A percentile compares a stretch with the other conserved stretches of the same genome.
Conservation (phyloP, 345 rosid genomes). For the Diplotaxis tenuifolia region DNA sequence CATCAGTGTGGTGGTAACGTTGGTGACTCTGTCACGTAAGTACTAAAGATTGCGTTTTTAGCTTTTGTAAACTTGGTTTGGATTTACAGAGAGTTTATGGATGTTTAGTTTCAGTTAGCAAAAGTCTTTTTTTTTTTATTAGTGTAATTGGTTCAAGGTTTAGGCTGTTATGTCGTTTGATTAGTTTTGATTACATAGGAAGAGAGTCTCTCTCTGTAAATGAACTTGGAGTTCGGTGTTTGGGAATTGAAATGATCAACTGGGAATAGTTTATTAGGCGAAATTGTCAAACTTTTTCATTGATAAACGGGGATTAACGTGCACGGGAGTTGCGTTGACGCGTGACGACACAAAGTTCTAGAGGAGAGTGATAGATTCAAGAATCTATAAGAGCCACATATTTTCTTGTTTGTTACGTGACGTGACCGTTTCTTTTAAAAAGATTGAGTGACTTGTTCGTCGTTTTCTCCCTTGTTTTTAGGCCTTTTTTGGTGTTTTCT, state of each 20-base stretch:
- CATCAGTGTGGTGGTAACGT: constrained; percentile 99
- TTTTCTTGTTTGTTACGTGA: constrained; percentile 14
- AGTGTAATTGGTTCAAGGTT: too few species aligned
- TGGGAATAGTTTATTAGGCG: neutral
- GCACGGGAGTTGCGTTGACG: constrained; percentile 20
- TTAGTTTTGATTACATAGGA: neutral
- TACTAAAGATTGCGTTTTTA: constrained; percentile 4
- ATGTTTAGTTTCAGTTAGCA: constrained; percentile 10
- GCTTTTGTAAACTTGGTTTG: neutral
- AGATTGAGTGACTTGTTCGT: constrained; percentile 13
- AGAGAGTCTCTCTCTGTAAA: too few species aligned
- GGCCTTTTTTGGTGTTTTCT: neutral
- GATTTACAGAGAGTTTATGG: neutral
- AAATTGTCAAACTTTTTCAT: neutral
- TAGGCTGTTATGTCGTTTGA: too few species aligned
- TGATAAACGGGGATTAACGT: constrained; percentile 28
- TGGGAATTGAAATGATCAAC: neutral
- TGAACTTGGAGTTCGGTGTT: neutral
- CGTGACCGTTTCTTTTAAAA: constrained; percentile 22
- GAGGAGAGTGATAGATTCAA: constrained; percentile 30
- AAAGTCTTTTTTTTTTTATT: neutral
- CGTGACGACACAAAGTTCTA: constrained; percentile 25
- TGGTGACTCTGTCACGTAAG: constrained; percentile 90
- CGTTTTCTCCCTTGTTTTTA: constrained; percentile 16
- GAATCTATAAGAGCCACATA: neutral